Conservation (phyloP, 192 early-diverging fungal species). For the Chytriomyces sp. region DNA sequence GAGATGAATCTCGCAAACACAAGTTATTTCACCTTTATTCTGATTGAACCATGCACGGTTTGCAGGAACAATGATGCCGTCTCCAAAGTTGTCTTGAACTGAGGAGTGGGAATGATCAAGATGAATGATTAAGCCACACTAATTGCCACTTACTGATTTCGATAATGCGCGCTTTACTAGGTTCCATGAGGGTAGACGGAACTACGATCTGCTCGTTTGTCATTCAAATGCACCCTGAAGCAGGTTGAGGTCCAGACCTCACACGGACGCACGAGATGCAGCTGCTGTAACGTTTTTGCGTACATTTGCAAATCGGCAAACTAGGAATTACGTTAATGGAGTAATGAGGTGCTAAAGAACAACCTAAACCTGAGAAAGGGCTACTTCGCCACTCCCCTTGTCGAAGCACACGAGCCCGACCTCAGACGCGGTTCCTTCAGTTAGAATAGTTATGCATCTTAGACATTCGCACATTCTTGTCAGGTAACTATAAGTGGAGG, state of each 20-base stretch:
- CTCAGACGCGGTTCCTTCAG: constrained; percentile 46
- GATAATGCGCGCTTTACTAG: constrained; percentile 55
- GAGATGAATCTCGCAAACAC: not conserved
- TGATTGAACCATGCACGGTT: constrained; percentile 64
- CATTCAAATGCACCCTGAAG: not conserved
- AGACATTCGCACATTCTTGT: not conserved
- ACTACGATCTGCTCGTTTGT: constrained; percentile 56
- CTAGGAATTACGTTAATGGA: constrained; percentile 41
- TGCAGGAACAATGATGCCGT: constrained; percentile 35
- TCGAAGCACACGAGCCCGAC: constrained; percentile 66
- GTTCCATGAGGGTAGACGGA: constrained; percentile 52
- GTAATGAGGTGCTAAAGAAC: not conserved
- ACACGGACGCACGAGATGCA: constrained; percentile 57
- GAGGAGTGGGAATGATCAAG: constrained; percentile 27
- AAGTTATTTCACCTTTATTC: constrained; percentile 6
- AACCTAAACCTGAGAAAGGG: constrained; percentile 58
- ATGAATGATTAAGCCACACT: constrained; percentile 20
- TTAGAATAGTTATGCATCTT: not conserved
- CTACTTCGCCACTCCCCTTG: constrained; percentile 58
- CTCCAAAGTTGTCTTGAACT: constrained; percentile 15
- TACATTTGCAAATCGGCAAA: constrained; percentile 68
- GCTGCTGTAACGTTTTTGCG: constrained; percentile 58
- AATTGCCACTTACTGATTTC: constrained; percentile 45
- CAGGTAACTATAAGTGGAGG: not conserved
- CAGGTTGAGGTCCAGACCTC: constrained; percentile 48